phyloP scores from a whole-genome alignment of 202 grass and related monocot species.

The Carex sylvatica region DNA sequence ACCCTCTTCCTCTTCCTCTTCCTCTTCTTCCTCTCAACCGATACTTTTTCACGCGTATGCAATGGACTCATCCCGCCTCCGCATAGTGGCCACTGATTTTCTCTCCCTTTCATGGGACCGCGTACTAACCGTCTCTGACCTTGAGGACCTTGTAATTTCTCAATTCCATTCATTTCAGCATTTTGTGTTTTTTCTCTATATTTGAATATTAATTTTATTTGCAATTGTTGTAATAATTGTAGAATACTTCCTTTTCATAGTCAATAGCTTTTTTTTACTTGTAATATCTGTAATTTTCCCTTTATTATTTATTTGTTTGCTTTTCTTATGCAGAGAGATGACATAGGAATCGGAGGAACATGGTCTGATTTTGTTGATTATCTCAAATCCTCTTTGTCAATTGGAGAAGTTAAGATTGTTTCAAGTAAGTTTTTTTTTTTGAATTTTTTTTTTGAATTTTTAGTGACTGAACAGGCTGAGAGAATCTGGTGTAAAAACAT shows the following conservation, averaged over 20 bases:
- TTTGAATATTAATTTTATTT: not conserved
- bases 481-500: too few species aligned
- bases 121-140: slow-evolving; percentile 49
- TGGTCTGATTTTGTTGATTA: slow-evolving; percentile 80
- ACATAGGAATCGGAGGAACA: slow-evolving; percentile 76
- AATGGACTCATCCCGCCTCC: slow-evolving; percentile 38
- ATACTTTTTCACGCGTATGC: slow-evolving; percentile 53
- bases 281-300: not conserved
- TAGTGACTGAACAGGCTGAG: too few species aligned
- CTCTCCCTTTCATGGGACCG: slow-evolving; percentile 56
- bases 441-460: not conserved
- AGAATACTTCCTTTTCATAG: not conserved
- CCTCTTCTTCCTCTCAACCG: slow-evolving; percentile 12
- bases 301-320: not conserved
- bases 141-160: slow-evolving; percentile 62
- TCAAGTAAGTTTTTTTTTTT: not conserved
- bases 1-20: not conserved
- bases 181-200: not conserved
- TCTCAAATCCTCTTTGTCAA: slow-evolving; percentile 56
- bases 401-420: slow-evolving; percentile 55
- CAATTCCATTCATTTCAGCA: not conserved
- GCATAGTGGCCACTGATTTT: slow-evolving; percentile 63
- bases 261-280: not conserved
- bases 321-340: slow-evolving; percentile 55
- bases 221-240: not conserved